A percentile compares a stretch with the other conserved stretches of the same genome.
Conservation (phyloP, 768 basidiomycete species). For the Rhodotorula taiwanensis region DNA sequence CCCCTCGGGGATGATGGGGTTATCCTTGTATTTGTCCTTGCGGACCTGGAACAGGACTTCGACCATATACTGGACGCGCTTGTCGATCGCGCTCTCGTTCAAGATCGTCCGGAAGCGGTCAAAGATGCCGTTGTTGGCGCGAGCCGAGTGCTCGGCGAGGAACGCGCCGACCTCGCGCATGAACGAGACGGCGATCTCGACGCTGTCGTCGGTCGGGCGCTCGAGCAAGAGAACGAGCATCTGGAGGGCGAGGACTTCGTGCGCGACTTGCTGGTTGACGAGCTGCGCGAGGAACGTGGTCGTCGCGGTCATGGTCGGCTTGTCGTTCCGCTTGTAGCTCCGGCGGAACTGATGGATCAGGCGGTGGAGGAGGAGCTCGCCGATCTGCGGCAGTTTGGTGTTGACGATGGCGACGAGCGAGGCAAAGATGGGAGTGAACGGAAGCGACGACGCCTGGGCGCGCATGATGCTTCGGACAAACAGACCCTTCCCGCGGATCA, state of each 20-base stretch:
- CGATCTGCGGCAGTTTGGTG: conserved; percentile 92
- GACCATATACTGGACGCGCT: conserved; percentile 98
- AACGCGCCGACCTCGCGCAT: conserved; percentile 96
- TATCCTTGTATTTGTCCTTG: conserved; percentile 99
- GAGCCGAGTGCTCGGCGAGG: conserved; percentile 84
- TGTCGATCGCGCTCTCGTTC: conserved; percentile 89
- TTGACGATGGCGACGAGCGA: conserved; percentile 91
- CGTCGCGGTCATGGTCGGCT: conserved; percentile 90
- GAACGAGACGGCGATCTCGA: conserved; percentile 96
- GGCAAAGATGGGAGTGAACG: conserved; percentile 95
- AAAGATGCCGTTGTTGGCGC: conserved; percentile 87
- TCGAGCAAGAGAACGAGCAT: conserved; percentile 93
- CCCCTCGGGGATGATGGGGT: conserved; percentile 87
- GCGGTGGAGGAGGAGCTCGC: conserved; percentile 79
- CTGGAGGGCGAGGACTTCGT: conserved; percentile 88
- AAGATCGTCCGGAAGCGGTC: conserved; percentile 95
- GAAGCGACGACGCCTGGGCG: conserved; percentile 91
- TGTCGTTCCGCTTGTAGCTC: conserved; percentile 94
- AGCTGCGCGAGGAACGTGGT: conserved; percentile 80
- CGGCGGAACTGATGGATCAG: conserved; percentile 91
- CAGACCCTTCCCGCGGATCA: conserved; percentile 84
- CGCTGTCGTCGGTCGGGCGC: conserved; percentile 91
- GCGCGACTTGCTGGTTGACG: conserved; percentile 86
- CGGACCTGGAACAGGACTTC: conserved; percentile 98
- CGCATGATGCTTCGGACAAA: conserved; percentile 96